phyloP scores from a whole-genome alignment of 495 filamentous ascomycete species.

The Neurospora discreta region DNA sequence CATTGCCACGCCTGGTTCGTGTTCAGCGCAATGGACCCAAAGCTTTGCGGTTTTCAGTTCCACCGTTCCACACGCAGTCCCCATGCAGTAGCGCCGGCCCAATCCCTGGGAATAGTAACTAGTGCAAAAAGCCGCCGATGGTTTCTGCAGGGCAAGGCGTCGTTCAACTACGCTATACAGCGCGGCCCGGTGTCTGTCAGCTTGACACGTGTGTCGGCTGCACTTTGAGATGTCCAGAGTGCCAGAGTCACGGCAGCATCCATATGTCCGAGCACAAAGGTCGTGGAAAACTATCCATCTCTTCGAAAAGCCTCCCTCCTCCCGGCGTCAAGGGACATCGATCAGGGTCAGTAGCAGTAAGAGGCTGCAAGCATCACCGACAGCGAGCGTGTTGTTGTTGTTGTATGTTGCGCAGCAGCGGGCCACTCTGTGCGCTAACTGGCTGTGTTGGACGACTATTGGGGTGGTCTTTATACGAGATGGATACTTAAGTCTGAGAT shows the following conservation, averaged over 20 bases:
- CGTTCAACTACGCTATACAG: not conserved
- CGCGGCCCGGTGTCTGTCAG: conserved; percentile 12
- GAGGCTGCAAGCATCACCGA: not conserved
- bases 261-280: not conserved
- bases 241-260: not conserved
- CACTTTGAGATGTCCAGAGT: not conserved
- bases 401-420: not conserved
- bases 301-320: not conserved
- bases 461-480: not conserved
- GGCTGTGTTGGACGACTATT: not conserved
- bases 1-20: not conserved
- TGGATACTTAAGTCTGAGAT: not conserved
- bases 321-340: not conserved
- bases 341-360: not conserved
- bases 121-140: not conserved
- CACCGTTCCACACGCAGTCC: not conserved
- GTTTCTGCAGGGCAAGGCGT: not conserved
- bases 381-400: not conserved
- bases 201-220: conserved; percentile 20
- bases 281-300: not conserved
- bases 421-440: not conserved
- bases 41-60: not conserved
- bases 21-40: not conserved
- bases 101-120: not conserved
- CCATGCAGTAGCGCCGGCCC: not conserved